phyloP scores from a whole-genome alignment of 1,139 yeast species.

The Arxiozyma slooffiae region DNA sequence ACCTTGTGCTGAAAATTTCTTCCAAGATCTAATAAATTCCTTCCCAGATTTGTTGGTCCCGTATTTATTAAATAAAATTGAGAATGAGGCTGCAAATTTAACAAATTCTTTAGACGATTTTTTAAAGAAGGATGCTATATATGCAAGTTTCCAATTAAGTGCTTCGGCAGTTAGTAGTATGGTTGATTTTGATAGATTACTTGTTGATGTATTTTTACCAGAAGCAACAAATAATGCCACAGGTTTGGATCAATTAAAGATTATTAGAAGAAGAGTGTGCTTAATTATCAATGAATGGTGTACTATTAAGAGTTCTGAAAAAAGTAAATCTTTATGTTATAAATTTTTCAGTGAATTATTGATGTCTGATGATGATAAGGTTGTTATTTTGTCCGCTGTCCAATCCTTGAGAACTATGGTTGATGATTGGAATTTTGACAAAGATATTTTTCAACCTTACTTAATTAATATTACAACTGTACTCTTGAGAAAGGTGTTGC shows the following conservation, averaged over 20 bases:
- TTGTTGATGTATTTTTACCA: constrained; percentile 55
- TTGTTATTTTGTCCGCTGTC: constrained; percentile 67
- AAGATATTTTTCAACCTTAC: constrained; percentile 56
- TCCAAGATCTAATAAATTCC: constrained; percentile 58
- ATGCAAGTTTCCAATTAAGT: constrained; percentile 74
- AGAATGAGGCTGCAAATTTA: constrained; percentile 33
- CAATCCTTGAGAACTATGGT: constrained; percentile 58
- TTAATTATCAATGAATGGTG: constrained; percentile 76
- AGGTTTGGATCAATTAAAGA: constrained; percentile 33
- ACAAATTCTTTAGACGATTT: constrained; percentile 40
- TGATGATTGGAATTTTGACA: constrained; percentile 81
- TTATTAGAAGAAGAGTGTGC: constrained; percentile 68
- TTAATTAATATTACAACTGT: constrained; percentile 44
- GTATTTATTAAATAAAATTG: constrained; percentile 54
- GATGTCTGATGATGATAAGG: constrained; percentile 49
- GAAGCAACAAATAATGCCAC: constrained; percentile 36
- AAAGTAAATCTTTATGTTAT: constrained; percentile 52
- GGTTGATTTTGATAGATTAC: constrained; percentile 53
- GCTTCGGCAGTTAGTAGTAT: constrained; percentile 54
- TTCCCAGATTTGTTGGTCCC: constrained; percentile 54
- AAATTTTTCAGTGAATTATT: constrained; percentile 37
- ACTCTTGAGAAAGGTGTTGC: constrained; percentile 39
- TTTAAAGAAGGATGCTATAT: constrained; percentile 65
- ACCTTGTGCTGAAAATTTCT: constrained; percentile 81
- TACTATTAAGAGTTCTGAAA: constrained; percentile 50